Evolutionary conservation across 768 basidiomycete genomes (phyloP).

Genomic region (Sarcomyxa edulis): DNA sequence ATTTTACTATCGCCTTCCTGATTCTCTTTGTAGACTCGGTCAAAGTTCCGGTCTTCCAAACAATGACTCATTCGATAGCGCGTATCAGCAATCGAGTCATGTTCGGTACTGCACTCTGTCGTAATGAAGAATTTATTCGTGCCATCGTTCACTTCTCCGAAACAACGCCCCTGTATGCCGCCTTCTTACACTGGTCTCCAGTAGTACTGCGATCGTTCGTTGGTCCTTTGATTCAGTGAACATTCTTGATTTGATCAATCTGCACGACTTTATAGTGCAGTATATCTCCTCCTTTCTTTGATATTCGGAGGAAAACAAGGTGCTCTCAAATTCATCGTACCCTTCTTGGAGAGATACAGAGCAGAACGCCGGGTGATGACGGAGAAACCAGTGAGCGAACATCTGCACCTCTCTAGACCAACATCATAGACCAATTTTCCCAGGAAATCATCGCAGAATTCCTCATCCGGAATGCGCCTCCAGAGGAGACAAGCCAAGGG

Average conservation of each 20-base stretch:
- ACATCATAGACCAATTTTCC: neutral
- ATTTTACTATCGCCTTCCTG: neutral
- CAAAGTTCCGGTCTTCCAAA: constrained; percentile 24
- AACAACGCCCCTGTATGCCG: constrained; percentile 26
- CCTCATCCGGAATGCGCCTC: constrained; percentile 21
- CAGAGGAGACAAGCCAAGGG: too few relatives aligned
- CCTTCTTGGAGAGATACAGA: constrained; percentile 21
- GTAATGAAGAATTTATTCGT: constrained; percentile 27
- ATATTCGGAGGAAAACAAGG: constrained; percentile 29
- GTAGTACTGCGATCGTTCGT: constrained; percentile 24
- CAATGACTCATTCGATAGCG: constrained; percentile 32
- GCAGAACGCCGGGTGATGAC: constrained; percentile 15
- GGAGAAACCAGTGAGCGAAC: constrained; percentile 20
- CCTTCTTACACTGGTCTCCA: constrained; percentile 28
- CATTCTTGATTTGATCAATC: neutral
- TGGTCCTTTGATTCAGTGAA: constrained; percentile 19
- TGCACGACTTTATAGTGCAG: constrained; percentile 13
- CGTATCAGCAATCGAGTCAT: constrained; percentile 32
- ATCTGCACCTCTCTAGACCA: neutral
- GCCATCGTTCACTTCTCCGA: constrained; percentile 30
- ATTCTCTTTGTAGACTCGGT: constrained; percentile 12
- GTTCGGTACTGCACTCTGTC: constrained; percentile 29
- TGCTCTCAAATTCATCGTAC: constrained; percentile 22
- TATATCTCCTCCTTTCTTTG: constrained; percentile 25
- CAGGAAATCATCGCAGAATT: constrained; percentile 23